Conservation (phyloP, 768 basidiomycete genomes). For the Naganishia friedmannii region DNA sequence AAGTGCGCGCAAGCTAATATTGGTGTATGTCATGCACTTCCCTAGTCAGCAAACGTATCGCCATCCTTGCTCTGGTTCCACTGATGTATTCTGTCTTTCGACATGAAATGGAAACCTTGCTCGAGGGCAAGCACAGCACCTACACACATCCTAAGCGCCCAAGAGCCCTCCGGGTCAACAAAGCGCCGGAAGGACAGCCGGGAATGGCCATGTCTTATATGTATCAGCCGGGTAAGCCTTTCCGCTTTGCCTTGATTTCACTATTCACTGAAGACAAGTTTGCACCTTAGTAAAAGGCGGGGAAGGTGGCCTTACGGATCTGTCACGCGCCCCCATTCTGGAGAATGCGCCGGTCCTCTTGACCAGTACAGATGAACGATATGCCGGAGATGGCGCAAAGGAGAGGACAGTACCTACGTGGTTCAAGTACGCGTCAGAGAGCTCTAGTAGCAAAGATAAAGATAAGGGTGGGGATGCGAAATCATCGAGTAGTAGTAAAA, state of each 20-base stretch:
- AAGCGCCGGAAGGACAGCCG: conserved; percentile 22
- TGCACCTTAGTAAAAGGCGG: background rate
- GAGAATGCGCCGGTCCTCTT: conserved; percentile 29
- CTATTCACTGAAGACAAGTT: background rate
- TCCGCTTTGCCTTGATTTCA: background rate
- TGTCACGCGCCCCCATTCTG: conserved; percentile 15
- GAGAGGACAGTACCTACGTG: conserved; percentile 30
- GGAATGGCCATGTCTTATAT: conserved; percentile 31
- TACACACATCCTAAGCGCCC: conserved; percentile 3
- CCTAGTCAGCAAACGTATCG: conserved; percentile 30
- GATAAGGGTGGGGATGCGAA: background rate
- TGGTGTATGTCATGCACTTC: background rate
- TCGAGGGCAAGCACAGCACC: conserved; percentile 28
- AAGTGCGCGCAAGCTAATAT: background rate
- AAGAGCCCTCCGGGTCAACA: conserved; percentile 23
- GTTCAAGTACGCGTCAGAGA: conserved; percentile 30
- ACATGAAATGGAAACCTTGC: conserved; percentile 25
- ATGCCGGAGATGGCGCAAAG: conserved; percentile 18
- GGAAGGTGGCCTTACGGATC: background rate
- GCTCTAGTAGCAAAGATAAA: conserved; percentile 12
- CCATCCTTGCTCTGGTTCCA: conserved; percentile 29
- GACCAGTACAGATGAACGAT: conserved; percentile 17
- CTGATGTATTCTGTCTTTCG: conserved; percentile 31
- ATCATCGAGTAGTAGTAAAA: too few relatives aligned
- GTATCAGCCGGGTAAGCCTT: conserved; percentile 29